Conservation (phyloP, 2,329 filamentous ascomycete genomes). For the Metarhizium guizhouense region DNA sequence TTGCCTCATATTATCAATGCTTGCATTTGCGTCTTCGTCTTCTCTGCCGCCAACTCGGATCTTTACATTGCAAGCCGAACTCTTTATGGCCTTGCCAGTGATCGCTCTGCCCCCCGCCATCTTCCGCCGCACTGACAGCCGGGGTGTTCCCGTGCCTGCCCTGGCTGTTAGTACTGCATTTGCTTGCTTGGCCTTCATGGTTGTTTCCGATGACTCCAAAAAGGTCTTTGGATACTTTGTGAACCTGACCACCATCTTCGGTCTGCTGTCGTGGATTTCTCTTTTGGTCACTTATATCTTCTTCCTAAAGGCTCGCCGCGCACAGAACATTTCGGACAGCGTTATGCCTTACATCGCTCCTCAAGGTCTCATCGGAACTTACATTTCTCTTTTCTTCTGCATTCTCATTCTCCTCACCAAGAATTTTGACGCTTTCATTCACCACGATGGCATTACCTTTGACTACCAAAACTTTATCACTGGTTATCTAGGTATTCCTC, state of each 20-base stretch:
- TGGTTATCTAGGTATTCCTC: constrained; percentile 66
- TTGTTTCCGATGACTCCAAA: constrained; percentile 47
- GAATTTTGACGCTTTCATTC: constrained; percentile 67
- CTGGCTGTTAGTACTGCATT: constrained; percentile 53
- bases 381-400: constrained; percentile 60
- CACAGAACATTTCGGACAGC: constrained; percentile 47
- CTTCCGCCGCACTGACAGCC: constrained; percentile 61
- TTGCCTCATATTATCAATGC: constrained; percentile 64
- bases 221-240: constrained; percentile 58
- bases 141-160: constrained; percentile 61
- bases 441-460: constrained; percentile 43
- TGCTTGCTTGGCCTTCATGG: constrained; percentile 60
- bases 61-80: constrained; percentile 68
- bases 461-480: constrained; percentile 72
- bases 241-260: constrained; percentile 59
- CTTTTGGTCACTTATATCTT: constrained; percentile 59
- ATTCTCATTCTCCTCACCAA: constrained; percentile 70
- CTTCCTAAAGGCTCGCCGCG: constrained; percentile 54
- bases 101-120: constrained; percentile 64
- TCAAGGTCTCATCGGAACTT: constrained; percentile 61
- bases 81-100: constrained; percentile 62
- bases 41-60: constrained; percentile 70
- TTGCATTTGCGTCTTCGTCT: constrained; percentile 67
- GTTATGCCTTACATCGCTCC: constrained; percentile 59
- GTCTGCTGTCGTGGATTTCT: constrained; percentile 58